Base-by-base conservation (phyloP, 2,329 filamentous ascomycete species). In the Trichoderma koningiopsis region DNA sequence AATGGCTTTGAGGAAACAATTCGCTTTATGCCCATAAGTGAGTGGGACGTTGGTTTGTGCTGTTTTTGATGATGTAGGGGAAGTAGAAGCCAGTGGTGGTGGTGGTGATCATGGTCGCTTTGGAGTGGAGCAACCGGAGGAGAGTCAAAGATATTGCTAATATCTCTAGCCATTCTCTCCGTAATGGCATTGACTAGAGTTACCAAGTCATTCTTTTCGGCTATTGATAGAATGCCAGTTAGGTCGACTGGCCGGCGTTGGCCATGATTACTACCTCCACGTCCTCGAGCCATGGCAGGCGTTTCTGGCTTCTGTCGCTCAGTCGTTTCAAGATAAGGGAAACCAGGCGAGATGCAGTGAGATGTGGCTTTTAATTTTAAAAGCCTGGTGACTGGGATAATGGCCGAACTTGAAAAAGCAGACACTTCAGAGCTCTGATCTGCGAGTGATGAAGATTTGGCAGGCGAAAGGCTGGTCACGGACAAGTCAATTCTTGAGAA, bases 101-200 rank as follows among this genome's bases (percentile, higher is more conserved):
- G 55, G 27, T 79, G 73, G 7, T 74, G 55, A 27, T 33, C 75
- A n/a, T 77, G 71, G 19, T 78, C 76, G 22, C 71, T 74, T 4
- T 75, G 68, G 47, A 78, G 72, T 24, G 79, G 77, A 8, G 78
- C 76, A 40, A 76, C 74, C 19, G 79, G 77, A 27, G 83, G 79
- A 6, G 80, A 81, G 72, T 88, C 85, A 72, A 89, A 89, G 69
- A 83, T 81, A 63, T 82, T 81, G 71, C 76, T 80, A 69, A 89
- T 80, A 52, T 87, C 82, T 63, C 81, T 82, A 68, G 85, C 82
- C 81, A 90, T 87, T 47, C 81, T 81, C 60, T 89, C 87, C 43
- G 84, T 85, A 71, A 88, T 85, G 57, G 82, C 81, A 31, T 76
- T 80, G 69, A 87, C 77, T 14, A 90, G 81, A 4, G 81, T 79